Conservation (phyloP, 352 stramenopile species). For the Phytophthora litchii region DNA sequence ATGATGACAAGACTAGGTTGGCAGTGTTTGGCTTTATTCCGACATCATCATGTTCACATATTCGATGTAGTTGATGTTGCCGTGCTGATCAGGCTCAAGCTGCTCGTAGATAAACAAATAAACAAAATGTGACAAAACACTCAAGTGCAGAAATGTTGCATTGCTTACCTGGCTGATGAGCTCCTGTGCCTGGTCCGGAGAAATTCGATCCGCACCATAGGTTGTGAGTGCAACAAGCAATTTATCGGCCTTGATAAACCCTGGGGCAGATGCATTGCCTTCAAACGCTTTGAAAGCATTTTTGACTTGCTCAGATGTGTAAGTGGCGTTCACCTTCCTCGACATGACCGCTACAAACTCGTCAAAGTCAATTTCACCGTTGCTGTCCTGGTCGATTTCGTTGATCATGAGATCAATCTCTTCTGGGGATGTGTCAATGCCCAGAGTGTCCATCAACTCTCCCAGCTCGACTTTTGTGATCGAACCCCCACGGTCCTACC, state of each 20-base stretch:
- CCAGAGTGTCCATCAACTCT: constrained; percentile 94
- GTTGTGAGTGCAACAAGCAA: constrained; percentile 87
- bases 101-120: constrained; percentile 32
- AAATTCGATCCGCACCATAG: constrained; percentile 92
- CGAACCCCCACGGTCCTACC: constrained; percentile 89
- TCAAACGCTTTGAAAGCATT: constrained; percentile 88
- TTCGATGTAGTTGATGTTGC: constrained; percentile 93
- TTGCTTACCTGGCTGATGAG: constrained; percentile 84
- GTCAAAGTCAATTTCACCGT: constrained; percentile 95
- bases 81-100: constrained; percentile 92
- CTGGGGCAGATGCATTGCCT: constrained; percentile 61
- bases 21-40: constrained; percentile 47
- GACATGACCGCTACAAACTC: constrained; percentile 96
- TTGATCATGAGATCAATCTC: constrained; percentile 96
- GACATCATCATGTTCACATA: constrained; percentile 97
- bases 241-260: constrained; percentile 86
- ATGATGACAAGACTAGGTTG: constrained; percentile 13
- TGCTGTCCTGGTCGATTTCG: constrained; percentile 95
- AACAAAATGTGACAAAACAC: background rate
- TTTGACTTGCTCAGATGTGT: constrained; percentile 93
- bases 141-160: constrained; percentile 1
- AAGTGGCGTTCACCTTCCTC: constrained; percentile 93
- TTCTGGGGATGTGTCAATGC: constrained; percentile 92
- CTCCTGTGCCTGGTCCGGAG: constrained; percentile 90
- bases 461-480: constrained; percentile 95